A percentile compares a stretch with the other conserved stretches of the same genome.
Conservation (phyloP, 2,329 filamentous ascomycete species). For the Xylariaceae sp. region DNA sequence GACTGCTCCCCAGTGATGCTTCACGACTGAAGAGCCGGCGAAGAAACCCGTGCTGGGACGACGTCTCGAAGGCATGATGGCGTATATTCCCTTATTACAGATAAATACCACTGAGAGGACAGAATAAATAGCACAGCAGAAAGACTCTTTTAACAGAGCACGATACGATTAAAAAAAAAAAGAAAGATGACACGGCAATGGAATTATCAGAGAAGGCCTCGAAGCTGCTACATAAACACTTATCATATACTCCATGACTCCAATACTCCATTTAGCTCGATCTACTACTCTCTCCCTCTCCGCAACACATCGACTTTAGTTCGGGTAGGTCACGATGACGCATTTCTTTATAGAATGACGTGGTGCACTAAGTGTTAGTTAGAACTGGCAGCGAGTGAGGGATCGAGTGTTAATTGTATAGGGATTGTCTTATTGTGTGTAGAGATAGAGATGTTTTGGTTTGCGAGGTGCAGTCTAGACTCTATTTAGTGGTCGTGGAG, state of each 20-base stretch:
- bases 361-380: not conserved
- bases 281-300: not conserved
- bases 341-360: not conserved
- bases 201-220: no score
- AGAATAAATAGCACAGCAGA: no score
- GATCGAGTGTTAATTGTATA: not conserved
- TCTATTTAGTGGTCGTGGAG: no score
- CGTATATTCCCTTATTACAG: not conserved
- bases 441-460: no score
- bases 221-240: no score
- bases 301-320: no score
- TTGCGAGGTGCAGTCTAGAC: no score
- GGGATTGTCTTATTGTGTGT: not conserved
- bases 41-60: conserved; percentile 20
- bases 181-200: no score
- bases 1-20: conserved; percentile 21
- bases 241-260: no score
- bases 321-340: not conserved
- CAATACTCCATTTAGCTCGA: not conserved
- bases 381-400: not conserved
- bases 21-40: conserved; percentile 17
- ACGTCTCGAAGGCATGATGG: conserved; percentile 13
- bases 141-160: no score
- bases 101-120: not conserved
- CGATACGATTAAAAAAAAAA: no score